Percentiles rank a stretch among this genome's conserved stretches.
Evolutionary conservation across 768 basidiomycete species (phyloP).

Genomic region (Candolleomyces aberdarensis): DNA sequence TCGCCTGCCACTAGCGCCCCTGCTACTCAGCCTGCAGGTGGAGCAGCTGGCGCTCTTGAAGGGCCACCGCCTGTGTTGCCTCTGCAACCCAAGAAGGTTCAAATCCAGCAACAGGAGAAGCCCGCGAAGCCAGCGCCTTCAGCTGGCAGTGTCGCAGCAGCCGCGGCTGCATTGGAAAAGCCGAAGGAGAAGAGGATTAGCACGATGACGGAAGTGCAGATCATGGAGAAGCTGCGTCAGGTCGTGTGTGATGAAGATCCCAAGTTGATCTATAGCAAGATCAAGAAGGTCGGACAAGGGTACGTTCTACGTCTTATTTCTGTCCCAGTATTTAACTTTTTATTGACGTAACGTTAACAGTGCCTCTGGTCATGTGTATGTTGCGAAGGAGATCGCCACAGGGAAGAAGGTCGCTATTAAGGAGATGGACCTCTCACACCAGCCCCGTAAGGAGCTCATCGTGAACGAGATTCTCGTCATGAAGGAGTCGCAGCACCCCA

Average conservation of each 20-base stretch:
- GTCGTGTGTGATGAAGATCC: constrained; percentile 90
- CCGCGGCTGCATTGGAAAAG: constrained; percentile 73
- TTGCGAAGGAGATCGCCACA: constrained; percentile 83
- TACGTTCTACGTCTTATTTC: constrained; percentile 39
- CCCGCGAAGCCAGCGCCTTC: constrained; percentile 18
- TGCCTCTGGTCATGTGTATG: constrained; percentile 96
- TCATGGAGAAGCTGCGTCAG: constrained; percentile 93
- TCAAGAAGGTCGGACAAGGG: constrained; percentile 99
- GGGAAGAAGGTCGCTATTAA: constrained; percentile 95
- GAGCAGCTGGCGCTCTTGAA: constrained; percentile 46
- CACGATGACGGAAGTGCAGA: constrained; percentile 95
- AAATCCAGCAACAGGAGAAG: constrained; percentile 48
- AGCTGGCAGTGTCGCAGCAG: constrained; percentile 43
- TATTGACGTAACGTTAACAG: constrained; percentile 35
- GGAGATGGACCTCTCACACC: constrained; percentile 95
- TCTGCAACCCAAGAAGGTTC: constrained; percentile 76
- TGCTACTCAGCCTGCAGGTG: constrained; percentile 41
- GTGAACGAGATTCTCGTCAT: constrained; percentile 98
- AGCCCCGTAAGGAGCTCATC: constrained; percentile 95
- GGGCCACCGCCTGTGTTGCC: constrained; percentile 70
- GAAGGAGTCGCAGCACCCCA: constrained; percentile 97
- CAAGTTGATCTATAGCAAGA: constrained; percentile 88
- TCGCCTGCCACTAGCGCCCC: constrained; percentile 46
- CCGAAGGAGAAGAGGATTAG: constrained; percentile 89
- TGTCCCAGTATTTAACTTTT: constrained; percentile 13